phyloP scores from a whole-genome alignment of 805 yeast species.

The Candida dendrica region DNA sequence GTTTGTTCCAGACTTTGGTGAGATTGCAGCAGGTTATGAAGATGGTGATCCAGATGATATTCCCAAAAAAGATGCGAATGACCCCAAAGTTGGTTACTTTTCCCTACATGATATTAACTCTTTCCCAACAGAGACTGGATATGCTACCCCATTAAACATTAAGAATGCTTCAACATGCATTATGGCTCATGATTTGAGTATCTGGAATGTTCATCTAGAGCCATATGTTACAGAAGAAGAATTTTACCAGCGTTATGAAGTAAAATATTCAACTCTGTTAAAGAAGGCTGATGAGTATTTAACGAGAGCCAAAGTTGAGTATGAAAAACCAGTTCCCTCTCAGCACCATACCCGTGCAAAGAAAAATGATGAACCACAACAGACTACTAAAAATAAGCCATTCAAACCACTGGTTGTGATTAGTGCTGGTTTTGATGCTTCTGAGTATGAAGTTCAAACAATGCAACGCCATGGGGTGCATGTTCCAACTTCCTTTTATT shows the following conservation, averaged over 20 bases:
- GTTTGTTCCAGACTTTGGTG: constrained; percentile 41
- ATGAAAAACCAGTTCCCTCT: constrained; percentile 28
- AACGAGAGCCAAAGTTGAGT: constrained; percentile 36
- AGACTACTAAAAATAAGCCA: constrained; percentile 27
- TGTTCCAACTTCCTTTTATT: constrained; percentile 75
- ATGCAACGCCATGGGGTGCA: constrained; percentile 83
- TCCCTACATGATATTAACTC: constrained; percentile 82
- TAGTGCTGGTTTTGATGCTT: constrained; percentile 86
- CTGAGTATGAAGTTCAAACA: constrained; percentile 71
- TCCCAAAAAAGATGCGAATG: constrained; percentile 30
- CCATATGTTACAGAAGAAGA: constrained; percentile 58
- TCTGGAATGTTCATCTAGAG: constrained; percentile 80
- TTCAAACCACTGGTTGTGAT: constrained; percentile 58
- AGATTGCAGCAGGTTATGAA: constrained; percentile 18
- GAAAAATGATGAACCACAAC: constrained; percentile 8
- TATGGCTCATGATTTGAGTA: constrained; percentile 65
- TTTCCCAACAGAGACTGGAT: constrained; percentile 76
- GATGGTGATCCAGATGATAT: constrained; percentile 33
- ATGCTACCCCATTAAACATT: constrained; percentile 63
- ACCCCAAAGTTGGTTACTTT: constrained; percentile 71
- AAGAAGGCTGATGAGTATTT: constrained; percentile 63
- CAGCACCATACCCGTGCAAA: constrained; percentile 18
- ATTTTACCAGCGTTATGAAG: constrained; percentile 53
- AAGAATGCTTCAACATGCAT: constrained; percentile 75
- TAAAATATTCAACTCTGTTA: constrained; percentile 54